These are phyloP conservation scores for Arabis alpina DNA, from an alignment of 345 rosid species.

Conservation along the genomic window DNA sequence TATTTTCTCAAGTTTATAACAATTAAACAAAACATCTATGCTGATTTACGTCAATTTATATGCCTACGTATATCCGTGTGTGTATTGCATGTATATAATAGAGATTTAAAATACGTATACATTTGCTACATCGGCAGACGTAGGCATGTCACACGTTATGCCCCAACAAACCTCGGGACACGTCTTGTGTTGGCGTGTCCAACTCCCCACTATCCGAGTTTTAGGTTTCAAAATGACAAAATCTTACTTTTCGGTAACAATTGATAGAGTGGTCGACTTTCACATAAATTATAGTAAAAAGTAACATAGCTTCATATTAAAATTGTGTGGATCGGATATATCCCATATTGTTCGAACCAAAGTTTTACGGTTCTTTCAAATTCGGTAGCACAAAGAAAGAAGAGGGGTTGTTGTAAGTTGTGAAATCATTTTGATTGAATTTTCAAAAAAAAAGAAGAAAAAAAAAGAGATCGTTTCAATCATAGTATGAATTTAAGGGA, in stretches of 20 bases:
- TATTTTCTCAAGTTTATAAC: slow-evolving; percentile 1
- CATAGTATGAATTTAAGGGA: no score
- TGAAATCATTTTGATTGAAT: no score
- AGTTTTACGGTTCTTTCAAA: background rate
- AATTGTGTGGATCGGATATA: background rate
- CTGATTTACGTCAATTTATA: slow-evolving; percentile 7
- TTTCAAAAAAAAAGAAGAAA: no score
- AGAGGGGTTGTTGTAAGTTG: no score
- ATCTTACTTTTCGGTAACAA: background rate
- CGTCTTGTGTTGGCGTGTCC: slow-evolving; percentile 10
- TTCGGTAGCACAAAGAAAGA: background rate
- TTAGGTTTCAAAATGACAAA: background rate
- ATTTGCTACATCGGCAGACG: background rate
- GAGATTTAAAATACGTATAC: no score
- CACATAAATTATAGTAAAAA: background rate
- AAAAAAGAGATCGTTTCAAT: no score
- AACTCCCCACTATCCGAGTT: slow-evolving; percentile 15
- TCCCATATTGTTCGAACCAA: background rate
- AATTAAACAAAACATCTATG: slow-evolving; percentile 1
- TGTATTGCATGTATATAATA: slow-evolving; percentile 10
- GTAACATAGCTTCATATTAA: background rate
- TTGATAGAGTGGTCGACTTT: background rate
- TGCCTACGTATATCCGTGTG: slow-evolving; percentile 4
- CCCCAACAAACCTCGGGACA: background rate
- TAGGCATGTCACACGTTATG: background rate